Percentiles rank a stretch among this genome's conserved stretches.
phyloP scores from a whole-genome alignment of 2,329 filamentous ascomycete species.

The Hortaea sp. region DNA sequence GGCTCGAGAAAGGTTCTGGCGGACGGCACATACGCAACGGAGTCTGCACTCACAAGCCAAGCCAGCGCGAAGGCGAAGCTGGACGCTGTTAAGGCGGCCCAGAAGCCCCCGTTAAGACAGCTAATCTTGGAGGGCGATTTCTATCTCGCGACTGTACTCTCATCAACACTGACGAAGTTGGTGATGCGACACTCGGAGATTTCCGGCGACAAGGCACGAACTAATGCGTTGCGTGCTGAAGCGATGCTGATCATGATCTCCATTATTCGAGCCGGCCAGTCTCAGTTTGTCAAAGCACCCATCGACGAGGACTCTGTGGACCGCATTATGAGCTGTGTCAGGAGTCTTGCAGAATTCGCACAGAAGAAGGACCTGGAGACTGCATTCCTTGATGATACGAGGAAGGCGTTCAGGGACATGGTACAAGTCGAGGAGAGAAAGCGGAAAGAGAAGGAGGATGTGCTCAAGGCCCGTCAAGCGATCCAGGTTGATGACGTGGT shows the following conservation, averaged over 20 bases:
- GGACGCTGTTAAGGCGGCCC: constrained; percentile 91
- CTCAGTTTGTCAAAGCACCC: constrained; percentile 93
- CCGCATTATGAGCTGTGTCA: constrained; percentile 93
- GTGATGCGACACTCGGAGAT: constrained; percentile 97
- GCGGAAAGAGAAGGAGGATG: constrained; percentile 84
- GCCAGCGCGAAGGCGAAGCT: constrained; percentile 82
- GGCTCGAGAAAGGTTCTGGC: constrained; percentile 87
- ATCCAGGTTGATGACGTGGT: constrained; percentile 95
- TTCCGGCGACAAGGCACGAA: constrained; percentile 72
- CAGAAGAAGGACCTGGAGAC: constrained; percentile 83
- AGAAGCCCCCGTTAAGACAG: constrained; percentile 89
- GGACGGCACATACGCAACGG: constrained; percentile 94
- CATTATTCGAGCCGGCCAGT: constrained; percentile 93
- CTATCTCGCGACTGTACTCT: constrained; percentile 89
- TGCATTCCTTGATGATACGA: constrained; percentile 88
- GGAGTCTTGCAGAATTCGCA: constrained; percentile 80
- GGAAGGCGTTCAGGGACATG: constrained; percentile 93
- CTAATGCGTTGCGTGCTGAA: constrained; percentile 88
- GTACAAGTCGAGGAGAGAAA: constrained; percentile 97
- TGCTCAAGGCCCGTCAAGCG: constrained; percentile 84
- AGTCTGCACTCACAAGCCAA: constrained; percentile 88
- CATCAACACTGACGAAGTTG: constrained; percentile 89
- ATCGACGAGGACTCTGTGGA: constrained; percentile 99
- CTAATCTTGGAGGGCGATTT: constrained; percentile 96
- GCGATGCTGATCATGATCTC: constrained; percentile 99